Evolutionary conservation across 2,329 filamentous ascomycete genomes (phyloP), one percentile per base, ranked within the genome.

Genomic region (Fulvia fulva): DNA sequence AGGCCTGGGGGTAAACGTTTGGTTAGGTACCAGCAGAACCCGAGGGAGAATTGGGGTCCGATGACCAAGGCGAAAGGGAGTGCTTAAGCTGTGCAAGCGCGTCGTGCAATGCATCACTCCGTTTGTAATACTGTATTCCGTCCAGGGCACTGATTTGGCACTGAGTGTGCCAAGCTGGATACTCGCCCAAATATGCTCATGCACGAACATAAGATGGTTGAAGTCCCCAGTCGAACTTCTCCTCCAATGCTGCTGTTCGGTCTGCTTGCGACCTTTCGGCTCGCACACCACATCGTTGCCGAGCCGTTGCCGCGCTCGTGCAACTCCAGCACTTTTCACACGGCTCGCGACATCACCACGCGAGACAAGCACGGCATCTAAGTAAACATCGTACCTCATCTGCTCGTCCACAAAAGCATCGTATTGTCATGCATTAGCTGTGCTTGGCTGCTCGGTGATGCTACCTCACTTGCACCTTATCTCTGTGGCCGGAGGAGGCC

Each of bases 31-130:
- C 94, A 96, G 77, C 77, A 87, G 60, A 97, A 97, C 71, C 94
- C 94, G 47, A 81, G 88, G 59, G 87, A 91, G 69, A 94, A 97
- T 73, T 99, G 94, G 94, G 94, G 94, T 0, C 94, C 94, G 1
- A 85, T 96, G 84, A 71, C 73, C 32, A 74, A 77, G 57, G 79
- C 79, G 19, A 81, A 79, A 69, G 68, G 68, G 2, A 67, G 61
- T 56, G 65, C 56, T n/a, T 67, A 57, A 57, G 49, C 2, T 7
- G 3, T 32, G 8, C 4, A 32, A 32, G 28, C 28, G 28, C 28
- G 28, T 32, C 28, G 28, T 32, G 28, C 37, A 19, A 41, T 41
- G 8, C 37, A n/a, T 7, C 1, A 5, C 37, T 41, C 16, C 19
- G 5, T 2, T 2, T n/a, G 19, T 14, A n/a, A 5, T 2, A 19